Evolutionary conservation across 306 rosid species (phyloP), one percentile per base, ranked within the genome.

Genomic region (Cicer chorassanicum): DNA sequence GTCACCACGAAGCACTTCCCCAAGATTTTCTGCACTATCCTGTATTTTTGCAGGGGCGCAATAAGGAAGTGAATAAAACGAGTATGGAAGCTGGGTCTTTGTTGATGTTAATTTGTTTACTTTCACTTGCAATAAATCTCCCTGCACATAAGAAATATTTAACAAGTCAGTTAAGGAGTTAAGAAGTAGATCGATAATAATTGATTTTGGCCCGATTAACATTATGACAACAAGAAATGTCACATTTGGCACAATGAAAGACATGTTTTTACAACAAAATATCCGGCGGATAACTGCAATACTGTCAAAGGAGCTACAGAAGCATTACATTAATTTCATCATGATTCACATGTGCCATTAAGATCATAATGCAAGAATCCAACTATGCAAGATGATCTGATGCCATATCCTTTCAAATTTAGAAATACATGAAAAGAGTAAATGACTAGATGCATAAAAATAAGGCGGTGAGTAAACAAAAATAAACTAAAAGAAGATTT

Each of bases 1-100:
- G 79, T 94, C 99, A 65, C 99, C 99, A 34, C 99, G 99, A 73
- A 94, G 96, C 15, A 94, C 99, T 86, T 94, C 99, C 78, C 98
- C 98, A 7, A 94, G 96, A 80, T 94, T 94, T 84, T 94, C 97
- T 40, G 99, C 82, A 80, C 97, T 94, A 56, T 94, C 99, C 80
- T 82, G 78, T 42, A 94, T 94, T 76, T 88, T 85, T 7, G 41
- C n/a, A 0, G 99, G 99, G 1, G 34, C 19, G 34, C 87, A 76
- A 81, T 78, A 92, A 6, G 92, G 96, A 72, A 94, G 95, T 48
- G 99, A 90, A 83, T 92, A 94, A 81, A 70, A 94, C 9, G 97
- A 60, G 82, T 94, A 94, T 0, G 99, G 99, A 68, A 94, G 97
- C 85, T 94, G 99, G 81, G 99, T 94, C 93, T 92, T 94, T n/a